These are phyloP conservation scores for Fomitopsis pinicola DNA, from an alignment of 1,284 basidiomycete genomes.

Conservation along the genomic window DNA sequence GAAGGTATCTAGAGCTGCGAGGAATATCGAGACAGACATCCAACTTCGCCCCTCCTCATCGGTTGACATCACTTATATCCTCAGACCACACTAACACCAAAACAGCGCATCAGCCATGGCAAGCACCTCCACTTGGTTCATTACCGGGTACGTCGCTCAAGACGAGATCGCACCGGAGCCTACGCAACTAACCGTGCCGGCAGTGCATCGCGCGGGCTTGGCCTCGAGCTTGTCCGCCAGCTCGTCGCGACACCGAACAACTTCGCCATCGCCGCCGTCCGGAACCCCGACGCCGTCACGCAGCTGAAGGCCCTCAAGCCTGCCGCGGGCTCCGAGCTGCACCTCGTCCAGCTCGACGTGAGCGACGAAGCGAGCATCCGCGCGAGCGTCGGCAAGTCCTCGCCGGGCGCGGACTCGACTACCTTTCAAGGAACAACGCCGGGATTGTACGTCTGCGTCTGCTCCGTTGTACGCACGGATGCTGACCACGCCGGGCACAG, in stretches of 20 bases:
- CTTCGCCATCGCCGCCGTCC: slow-evolving; percentile 32
- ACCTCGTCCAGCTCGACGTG: slow-evolving; percentile 31
- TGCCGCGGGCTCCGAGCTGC: slow-evolving; percentile 21
- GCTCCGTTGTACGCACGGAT: too few relatives aligned
- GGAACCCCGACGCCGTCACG: slow-evolving; percentile 25
- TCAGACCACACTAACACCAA: too few relatives aligned
- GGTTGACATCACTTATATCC: too few relatives aligned
- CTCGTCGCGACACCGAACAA: slow-evolving; percentile 26
- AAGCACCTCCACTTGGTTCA: slow-evolving; percentile 1
- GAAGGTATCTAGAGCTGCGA: too few relatives aligned
- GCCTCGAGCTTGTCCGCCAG: slow-evolving; percentile 31
- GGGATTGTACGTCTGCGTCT: slow-evolving; percentile 25
- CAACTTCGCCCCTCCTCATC: too few relatives aligned
- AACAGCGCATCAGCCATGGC: too few relatives aligned
- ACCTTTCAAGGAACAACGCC: slow-evolving; percentile 39
- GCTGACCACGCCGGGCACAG: slow-evolving; percentile 2
- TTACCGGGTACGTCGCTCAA: slow-evolving; percentile 6
- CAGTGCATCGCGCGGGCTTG: slow-evolving; percentile 33
- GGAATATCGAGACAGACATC: too few relatives aligned
- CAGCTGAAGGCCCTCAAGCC: slow-evolving; percentile 22
- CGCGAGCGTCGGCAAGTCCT: slow-evolving; percentile 23
- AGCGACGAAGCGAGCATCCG: slow-evolving; percentile 23
- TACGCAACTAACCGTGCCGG: not conserved
- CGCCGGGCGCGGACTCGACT: slow-evolving; percentile 29
- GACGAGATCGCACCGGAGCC: not conserved